Conservation (phyloP, 139 green algal species). For the Coelastrella sp. region DNA sequence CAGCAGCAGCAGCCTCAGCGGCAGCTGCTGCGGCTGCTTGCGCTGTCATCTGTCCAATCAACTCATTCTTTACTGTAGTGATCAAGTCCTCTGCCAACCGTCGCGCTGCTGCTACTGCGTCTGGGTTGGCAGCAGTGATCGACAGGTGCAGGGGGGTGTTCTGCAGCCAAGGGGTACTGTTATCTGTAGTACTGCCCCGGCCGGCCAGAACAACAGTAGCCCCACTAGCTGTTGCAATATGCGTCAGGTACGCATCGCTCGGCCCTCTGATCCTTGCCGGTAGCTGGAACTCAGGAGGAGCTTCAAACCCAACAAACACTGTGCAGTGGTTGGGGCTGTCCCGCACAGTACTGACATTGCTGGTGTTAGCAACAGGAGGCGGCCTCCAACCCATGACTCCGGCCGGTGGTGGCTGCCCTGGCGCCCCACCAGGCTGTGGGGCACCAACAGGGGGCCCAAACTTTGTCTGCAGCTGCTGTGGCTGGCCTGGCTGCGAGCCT, state of each 20-base stretch:
- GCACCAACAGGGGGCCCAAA: no score
- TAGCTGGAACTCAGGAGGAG: constrained; percentile 55
- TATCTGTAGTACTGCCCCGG: constrained; percentile 9
- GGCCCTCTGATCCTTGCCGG: constrained; percentile 55
- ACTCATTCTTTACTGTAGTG: constrained; percentile 2
- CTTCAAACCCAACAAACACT: constrained; percentile 59
- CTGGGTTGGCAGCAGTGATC: background rate
- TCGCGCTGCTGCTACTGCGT: background rate
- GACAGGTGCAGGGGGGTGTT: background rate
- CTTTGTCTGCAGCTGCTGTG: background rate
- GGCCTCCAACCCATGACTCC: no score
- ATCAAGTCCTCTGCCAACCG: constrained; percentile 35
- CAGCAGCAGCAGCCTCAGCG: background rate
- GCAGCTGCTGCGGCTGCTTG: background rate
- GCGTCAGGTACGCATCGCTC: constrained; percentile 19
- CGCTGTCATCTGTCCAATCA: background rate
- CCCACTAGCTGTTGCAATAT: constrained; percentile 20
- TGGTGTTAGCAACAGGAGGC: background rate
- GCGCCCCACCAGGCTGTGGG: no score
- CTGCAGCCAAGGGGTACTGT: background rate
- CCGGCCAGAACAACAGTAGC: constrained; percentile 25
- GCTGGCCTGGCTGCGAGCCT: background rate
- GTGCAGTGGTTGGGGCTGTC: background rate
- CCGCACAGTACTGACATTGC: background rate
- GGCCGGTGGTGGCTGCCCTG: no score